Base-by-base conservation (phyloP, 352 stramenopile species). In the Phytophthora pisi region DNA sequence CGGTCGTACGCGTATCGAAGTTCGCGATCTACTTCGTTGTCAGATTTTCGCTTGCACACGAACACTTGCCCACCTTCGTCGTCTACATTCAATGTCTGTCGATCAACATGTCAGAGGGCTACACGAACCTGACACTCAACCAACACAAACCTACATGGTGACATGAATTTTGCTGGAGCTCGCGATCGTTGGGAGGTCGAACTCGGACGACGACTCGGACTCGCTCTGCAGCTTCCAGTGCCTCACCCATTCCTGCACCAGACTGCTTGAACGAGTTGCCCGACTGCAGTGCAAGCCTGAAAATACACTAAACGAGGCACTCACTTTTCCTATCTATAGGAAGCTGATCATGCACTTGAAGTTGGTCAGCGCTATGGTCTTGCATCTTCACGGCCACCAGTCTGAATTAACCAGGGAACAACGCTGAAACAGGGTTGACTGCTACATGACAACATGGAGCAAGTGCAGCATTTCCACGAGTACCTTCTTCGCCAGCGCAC, bases 141-240 rank as follows among this genome's bases (percentile, higher is more conserved):
- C 34, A 30, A 31, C 18, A 9, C 40, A 46, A 4, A 23, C 74
- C 16, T 68, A 88, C 76, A 38, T 83, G 67, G 4, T 78, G 60
- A 16, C 2, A 58, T n/a, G 52, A 46, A 45, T 50, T 63, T 23
- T 61, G 74, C 18, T 76, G 63, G 30, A 84, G 65, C 28, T 95
- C 87, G n/a, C 84, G 80, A n/a, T 86, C 74, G 57, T 96, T 90
- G 8, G 71, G 61, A 9, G 89, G 90, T 1, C 90, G 87, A 28
- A 96, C 87, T 45, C 90, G 87, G 23, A 97, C 79, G 5, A 88
- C 72, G 6, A 97, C 89, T 36, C 90, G 86, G 7, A 94, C 81
- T 15, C 84, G 75, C 66, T 94, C 88, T 34, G 72, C 56, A 23
- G 64, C 68, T 52, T 79, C 78, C 40, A 70, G 58, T 16, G 42